Percentiles rank a stretch among this genome's conserved stretches.
Conservation (phyloP, 768 basidiomycete genomes). For the Gyrodon lividus region DNA sequence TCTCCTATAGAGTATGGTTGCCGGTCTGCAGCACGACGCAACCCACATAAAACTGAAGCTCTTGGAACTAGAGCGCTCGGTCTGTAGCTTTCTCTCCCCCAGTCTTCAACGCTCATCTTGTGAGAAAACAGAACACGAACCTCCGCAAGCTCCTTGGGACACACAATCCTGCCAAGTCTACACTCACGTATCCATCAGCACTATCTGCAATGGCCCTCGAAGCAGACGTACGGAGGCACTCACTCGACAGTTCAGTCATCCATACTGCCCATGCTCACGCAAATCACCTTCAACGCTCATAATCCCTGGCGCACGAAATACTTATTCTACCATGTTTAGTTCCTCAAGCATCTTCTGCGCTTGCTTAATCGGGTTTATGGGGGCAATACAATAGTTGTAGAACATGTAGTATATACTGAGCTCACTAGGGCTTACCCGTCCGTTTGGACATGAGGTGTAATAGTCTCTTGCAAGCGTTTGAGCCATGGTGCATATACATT, state of each 20-base stretch:
- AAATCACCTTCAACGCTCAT: slow-evolving; percentile 10
- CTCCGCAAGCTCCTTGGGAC: slow-evolving; percentile 31
- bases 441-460: neutral
- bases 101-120: neutral
- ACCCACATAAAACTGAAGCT: slow-evolving; percentile 59
- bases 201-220: slow-evolving; percentile 30
- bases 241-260: slow-evolving; percentile 31
- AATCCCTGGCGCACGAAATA: neutral
- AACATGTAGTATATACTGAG: slow-evolving; percentile 13
- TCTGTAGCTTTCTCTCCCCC: slow-evolving; percentile 25
- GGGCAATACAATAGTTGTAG: slow-evolving; percentile 13
- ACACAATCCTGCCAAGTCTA: slow-evolving; percentile 15
- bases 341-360: neutral
- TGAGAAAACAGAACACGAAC: slow-evolving; percentile 27
- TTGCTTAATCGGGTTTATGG: neutral
- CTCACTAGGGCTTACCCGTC: neutral
- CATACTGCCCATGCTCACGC: slow-evolving; percentile 11
- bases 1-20: slow-evolving; percentile 61
- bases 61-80: slow-evolving; percentile 67
- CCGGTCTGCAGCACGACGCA: slow-evolving; percentile 66
- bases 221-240: slow-evolving; percentile 34
- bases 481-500: too few relatives aligned
- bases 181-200: slow-evolving; percentile 22
- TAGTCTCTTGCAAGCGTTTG: too few relatives aligned
- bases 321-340: neutral